phyloP scores from a whole-genome alignment of 2,329 filamentous ascomycete genomes.

The Diaporthe ampelina region DNA sequence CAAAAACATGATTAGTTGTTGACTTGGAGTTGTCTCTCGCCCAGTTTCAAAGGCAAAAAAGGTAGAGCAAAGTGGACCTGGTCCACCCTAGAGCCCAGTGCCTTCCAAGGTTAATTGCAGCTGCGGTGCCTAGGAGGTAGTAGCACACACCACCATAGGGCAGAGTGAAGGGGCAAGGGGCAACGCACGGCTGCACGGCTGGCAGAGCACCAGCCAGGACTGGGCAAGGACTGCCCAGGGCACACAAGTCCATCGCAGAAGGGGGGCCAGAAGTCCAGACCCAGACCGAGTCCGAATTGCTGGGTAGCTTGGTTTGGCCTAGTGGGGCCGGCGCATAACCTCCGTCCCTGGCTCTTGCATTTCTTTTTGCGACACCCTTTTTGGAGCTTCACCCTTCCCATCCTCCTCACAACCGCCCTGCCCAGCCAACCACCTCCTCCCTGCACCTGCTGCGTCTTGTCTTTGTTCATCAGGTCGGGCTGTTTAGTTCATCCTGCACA shows the following conservation, averaged over 20 bases:
- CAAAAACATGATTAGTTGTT: not conserved
- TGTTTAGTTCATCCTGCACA: not conserved
- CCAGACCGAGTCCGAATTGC: conserved; percentile 1
- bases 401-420: not conserved
- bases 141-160: not conserved
- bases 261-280: conserved; percentile 17
- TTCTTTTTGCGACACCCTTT: conserved; percentile 35
- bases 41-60: not conserved
- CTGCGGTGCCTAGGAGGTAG: not conserved
- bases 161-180: not conserved
- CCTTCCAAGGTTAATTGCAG: conserved; percentile 1
- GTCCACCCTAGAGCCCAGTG: not conserved
- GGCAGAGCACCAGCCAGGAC: not conserved
- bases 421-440: conserved; percentile 14
- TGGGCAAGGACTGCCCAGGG: not conserved
- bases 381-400: conserved; percentile 27
- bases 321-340: conserved; percentile 34
- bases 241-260: conserved; percentile 5
- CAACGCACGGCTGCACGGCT: not conserved
- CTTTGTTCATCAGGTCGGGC: conserved; percentile 30
- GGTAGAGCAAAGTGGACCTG: conserved; percentile 10
- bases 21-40: not conserved
- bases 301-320: conserved; percentile 24
- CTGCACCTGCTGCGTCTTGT: not conserved
- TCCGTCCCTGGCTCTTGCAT: conserved; percentile 32